Evolutionary conservation across 192 early-diverging fungal genomes (phyloP).

Genomic region (Umbelopsis isabellina): DNA sequence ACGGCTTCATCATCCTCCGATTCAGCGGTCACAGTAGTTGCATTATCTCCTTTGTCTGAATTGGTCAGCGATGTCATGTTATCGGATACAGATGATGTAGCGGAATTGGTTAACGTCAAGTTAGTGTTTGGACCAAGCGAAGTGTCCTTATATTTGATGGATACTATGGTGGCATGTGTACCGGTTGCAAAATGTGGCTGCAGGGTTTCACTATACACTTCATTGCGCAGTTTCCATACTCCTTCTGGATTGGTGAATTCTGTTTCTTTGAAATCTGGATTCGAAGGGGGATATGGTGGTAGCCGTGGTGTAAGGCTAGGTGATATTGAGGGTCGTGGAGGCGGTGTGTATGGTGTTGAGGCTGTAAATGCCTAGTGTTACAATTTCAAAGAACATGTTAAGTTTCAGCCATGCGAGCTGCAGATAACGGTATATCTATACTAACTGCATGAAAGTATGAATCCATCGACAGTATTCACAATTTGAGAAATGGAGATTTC

Average conservation of each 20-base stretch:
- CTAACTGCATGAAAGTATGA: conserved; percentile 18
- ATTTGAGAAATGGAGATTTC: conserved; percentile 17
- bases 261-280: conserved; percentile 7
- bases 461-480: conserved; percentile 1
- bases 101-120: conserved; percentile 1
- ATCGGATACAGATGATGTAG: conserved; percentile 13
- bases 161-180: conserved; percentile 54
- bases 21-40: conserved; percentile 3
- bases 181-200: conserved; percentile 25
- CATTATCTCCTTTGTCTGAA: conserved; percentile 17
- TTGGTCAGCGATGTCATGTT: conserved; percentile 3
- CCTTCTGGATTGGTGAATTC: conserved; percentile 18
- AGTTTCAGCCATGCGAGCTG: background rate
- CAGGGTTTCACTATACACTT: conserved; percentile 14
- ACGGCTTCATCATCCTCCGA: conserved; percentile 11
- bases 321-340: conserved; percentile 1
- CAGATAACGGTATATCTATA: background rate
- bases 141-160: conserved; percentile 61
- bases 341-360: conserved; percentile 4
- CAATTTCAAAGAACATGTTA: background rate
- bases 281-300: conserved; percentile 5
- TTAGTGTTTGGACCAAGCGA: background rate
- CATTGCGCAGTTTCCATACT: conserved; percentile 18
- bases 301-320: conserved; percentile 2
- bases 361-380: background rate